These are phyloP conservation scores for Eucalyptus decipiens DNA, from an alignment of 345 rosid species.

Conservation along the genomic window DNA sequence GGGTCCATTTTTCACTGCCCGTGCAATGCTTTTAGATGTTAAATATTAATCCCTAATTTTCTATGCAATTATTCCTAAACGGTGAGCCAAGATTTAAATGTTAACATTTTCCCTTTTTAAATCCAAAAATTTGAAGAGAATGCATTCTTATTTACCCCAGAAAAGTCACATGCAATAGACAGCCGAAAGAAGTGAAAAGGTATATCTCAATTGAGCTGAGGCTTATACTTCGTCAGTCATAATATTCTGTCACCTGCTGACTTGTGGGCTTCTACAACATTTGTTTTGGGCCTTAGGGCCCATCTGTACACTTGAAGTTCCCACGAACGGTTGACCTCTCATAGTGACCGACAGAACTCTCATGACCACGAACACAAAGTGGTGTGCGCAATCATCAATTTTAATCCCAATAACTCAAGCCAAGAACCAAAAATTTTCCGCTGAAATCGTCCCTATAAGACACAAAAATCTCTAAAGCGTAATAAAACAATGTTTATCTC, in stretches of 20 bases:
- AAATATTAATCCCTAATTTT: no score
- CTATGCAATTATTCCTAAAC: no score
- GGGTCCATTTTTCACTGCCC: no score
- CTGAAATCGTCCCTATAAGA: background rate
- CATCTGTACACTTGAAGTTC: background rate
- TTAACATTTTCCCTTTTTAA: background rate
- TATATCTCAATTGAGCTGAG: background rate
- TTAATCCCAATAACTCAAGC: background rate
- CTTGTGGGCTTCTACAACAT: background rate
- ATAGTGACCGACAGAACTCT: background rate
- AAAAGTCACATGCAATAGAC: background rate
- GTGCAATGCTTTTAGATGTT: no score
- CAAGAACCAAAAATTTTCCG: background rate
- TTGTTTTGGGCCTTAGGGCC: background rate
- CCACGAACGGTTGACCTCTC: background rate
- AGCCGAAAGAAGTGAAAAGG: background rate
- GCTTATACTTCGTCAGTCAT: background rate
- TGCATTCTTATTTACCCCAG: background rate
- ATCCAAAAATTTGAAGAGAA: background rate
- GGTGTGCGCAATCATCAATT: background rate
- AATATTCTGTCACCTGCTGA: background rate
- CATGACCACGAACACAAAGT: background rate
- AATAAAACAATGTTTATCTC: background rate
- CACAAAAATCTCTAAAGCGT: no score
- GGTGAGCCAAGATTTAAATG: no score